Base-by-base conservation (phyloP, 1,284 basidiomycete genomes). In the Leccinum proliferum region DNA sequence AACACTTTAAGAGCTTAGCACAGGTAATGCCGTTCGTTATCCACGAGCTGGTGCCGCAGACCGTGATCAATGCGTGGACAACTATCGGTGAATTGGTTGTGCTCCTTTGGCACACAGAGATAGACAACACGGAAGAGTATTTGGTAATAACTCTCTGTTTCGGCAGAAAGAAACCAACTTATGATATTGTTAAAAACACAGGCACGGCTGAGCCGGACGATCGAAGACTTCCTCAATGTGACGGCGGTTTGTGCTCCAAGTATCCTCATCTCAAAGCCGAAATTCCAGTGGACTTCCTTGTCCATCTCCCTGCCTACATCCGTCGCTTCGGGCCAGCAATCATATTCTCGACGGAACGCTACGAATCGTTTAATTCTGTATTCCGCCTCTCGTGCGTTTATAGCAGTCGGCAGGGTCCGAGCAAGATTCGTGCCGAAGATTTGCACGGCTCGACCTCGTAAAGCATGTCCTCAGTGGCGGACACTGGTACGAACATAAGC, bases 1-100 rank as follows among this genome's bases (percentile, higher is more conserved):
- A 75, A 55, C 73, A 76, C 46, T 75, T 75, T 68, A 73, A 74
- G 58, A 72, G 65, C 5, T 55, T 76, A 3, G 62, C 63, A 2
- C 62, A 77, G 46, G 64, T 72, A 1, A 71, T 74, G 65, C 57
- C 70, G 1, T 75, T 72, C 60, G 39, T 67, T 4, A 57, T 73
- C 1, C 62, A 64, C 37, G 67, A 66, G 9, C 58, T 76, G 0
- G 66, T 74, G 0, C 60, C 64, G 0, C 29, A 61, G 3, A 58
- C 39, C 0, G 53, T 75, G 2, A 61, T 63, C 3, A 18, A 71
- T 41, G 64, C 66, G 0, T 75, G 71, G 73, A 41, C 57, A 0
- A 32, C 58, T 0, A 65, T 75, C 14, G 69, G 74, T 0, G 43
- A 63, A 2, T 61, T 75, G 1, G 65, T 66, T 0, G 72, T 71